phyloP scores from a whole-genome alignment of 257 asterid genomes.

The Solanum virginianum region DNA sequence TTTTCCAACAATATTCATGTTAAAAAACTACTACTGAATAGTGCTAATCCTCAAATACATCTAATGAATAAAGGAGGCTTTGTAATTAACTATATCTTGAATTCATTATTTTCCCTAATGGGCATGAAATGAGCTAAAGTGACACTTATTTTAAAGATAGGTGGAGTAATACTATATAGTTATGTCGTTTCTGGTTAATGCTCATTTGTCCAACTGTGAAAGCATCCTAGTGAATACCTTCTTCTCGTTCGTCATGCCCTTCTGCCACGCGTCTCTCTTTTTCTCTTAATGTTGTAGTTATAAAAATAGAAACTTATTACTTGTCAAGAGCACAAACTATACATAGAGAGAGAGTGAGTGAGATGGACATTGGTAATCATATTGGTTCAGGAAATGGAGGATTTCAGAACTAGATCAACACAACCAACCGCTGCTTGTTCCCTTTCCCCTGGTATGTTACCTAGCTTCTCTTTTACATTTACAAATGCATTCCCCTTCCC shows the following conservation, averaged over 20 bases:
- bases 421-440: constrained; percentile 5
- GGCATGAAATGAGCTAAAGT: neutral
- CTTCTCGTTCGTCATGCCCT: constrained; percentile 50
- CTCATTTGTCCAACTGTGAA: constrained; percentile 33
- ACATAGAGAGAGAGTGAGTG: neutral
- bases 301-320: constrained; percentile 13
- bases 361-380: neutral
- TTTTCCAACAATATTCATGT: neutral
- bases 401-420: constrained; percentile 42
- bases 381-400: constrained; percentile 42
- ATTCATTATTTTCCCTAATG: neutral
- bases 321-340: neutral
- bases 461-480: neutral
- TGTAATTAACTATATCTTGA: neutral
- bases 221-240: constrained; percentile 41
- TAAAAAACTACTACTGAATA: too few species aligned
- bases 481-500: neutral
- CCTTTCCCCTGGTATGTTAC: neutral
- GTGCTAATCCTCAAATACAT: too few species aligned
- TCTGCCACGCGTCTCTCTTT: constrained; percentile 32
- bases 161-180: neutral
- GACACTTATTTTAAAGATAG: neutral
- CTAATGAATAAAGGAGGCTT: too few species aligned
- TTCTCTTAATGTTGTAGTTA: constrained; percentile 1
- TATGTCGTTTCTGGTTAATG: constrained; percentile 15